Evolutionary conservation across 2,329 filamentous ascomycete genomes (phyloP), one percentile per base, ranked within the genome.

Genomic region (Drechslerella stenobrocha): DNA sequence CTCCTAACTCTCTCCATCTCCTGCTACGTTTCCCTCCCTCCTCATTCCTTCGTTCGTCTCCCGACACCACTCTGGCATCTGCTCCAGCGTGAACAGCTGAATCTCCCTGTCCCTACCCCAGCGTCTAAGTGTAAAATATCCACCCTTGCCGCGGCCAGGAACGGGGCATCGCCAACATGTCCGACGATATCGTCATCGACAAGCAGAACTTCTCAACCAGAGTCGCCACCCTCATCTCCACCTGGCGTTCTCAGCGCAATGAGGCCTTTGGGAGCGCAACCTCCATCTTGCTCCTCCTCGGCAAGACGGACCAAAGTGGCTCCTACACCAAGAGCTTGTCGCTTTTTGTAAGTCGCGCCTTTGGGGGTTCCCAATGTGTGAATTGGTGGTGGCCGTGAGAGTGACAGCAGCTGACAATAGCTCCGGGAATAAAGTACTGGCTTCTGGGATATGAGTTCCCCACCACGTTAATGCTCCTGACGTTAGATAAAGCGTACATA

Each of bases 361-460:
- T 13, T 18, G 15, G 34, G 34, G 34, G 34, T 32, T 32, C n/a
- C 34, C 58, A 23, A 23, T 22, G 15, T n/a, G n/a, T 24, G 66
- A 60, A 22, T 46, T 22, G 52, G 15, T 52, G 48, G 18, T 46
- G 48, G 47, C 30, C 20, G 58, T 23, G 40, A 6, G 9, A 44
- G 22, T 20, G 11, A 48, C 58, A 55, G 20, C 37, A 64, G 52
- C 69, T 44, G 18, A 35, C 23, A 23, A 20, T 3, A n/a, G 37
- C 37, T 20, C 15, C 7, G 4, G 4, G 45, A 69, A 40, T 71
- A 67, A 77, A 96, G 91, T 95, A 97, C 78, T 98, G 95, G 95
- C 82, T 98, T 57, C 84, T 98, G 70, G 93, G 93, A 74, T 98
- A 98, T 81, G 93, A 98, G 77, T 98, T 98, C 75, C 93, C 93